Evolutionary conservation across 352 stramenopile species (phyloP).

Genomic region (Globisporangium mamillatum): DNA sequence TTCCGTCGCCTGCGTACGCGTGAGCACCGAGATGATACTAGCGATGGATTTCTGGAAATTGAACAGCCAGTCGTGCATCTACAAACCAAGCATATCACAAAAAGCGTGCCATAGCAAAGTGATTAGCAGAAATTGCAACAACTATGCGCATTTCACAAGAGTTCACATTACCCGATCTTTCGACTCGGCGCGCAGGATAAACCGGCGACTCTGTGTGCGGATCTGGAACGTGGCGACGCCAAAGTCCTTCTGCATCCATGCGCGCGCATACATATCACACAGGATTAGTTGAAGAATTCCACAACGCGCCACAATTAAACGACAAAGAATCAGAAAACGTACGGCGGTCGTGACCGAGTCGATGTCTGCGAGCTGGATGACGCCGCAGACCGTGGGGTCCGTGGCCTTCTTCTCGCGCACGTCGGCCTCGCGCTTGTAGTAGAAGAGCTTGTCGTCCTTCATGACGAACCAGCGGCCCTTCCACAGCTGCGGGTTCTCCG

Average conservation of each 20-base stretch:
- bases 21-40: constrained; percentile 78
- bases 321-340: constrained; percentile 22
- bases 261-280: background rate
- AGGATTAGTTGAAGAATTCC: too few relatives aligned
- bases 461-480: constrained; percentile 87
- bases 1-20: constrained; percentile 53
- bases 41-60: constrained; percentile 89
- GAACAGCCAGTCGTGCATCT: constrained; percentile 90
- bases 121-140: background rate
- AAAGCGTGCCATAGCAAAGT: background rate
- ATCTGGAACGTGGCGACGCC: constrained; percentile 82
- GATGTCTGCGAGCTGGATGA: constrained; percentile 81
- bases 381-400: constrained; percentile 58
- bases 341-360: constrained; percentile 84
- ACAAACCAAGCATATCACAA: background rate
- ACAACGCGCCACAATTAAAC: constrained; percentile 7
- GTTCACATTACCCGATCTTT: constrained; percentile 64
- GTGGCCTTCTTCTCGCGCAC: constrained; percentile 53
- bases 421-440: constrained; percentile 66
- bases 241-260: constrained; percentile 67
- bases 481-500: constrained; percentile 61
- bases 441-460: constrained; percentile 81
- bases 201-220: constrained; percentile 68
- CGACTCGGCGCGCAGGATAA: constrained; percentile 73
- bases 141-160: background rate